A percentile compares a stretch with the other conserved stretches of the same genome.
These are phyloP conservation scores for Bauhinia variegata DNA, from an alignment of 306 rosid genomes.

Conservation along the genomic window DNA sequence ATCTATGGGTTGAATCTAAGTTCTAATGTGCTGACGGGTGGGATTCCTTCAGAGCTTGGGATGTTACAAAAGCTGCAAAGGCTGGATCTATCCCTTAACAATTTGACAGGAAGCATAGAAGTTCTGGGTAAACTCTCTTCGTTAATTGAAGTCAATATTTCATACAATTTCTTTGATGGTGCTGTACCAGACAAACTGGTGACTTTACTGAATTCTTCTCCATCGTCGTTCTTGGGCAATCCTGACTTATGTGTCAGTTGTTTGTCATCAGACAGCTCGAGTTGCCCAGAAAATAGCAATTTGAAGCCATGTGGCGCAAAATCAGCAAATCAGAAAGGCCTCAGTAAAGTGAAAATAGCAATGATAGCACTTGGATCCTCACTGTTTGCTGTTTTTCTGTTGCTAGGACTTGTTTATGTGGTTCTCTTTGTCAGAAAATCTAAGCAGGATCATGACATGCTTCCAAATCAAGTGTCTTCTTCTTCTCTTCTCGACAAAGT, in stretches of 20 bases:
- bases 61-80: slow-evolving; percentile 25
- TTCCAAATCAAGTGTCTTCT: slow-evolving; percentile 34
- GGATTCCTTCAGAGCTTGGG: slow-evolving; percentile 52
- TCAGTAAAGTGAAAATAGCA: slow-evolving; percentile 41
- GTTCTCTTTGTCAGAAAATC: slow-evolving; percentile 23
- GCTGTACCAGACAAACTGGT: slow-evolving; percentile 44
- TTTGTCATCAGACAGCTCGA: slow-evolving; percentile 24
- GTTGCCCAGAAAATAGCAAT: slow-evolving; percentile 36
- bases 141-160: slow-evolving; percentile 42
- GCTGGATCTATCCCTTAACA: slow-evolving; percentile 58
- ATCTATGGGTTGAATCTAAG: slow-evolving; percentile 54
- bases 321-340: slow-evolving; percentile 35
- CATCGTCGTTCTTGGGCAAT: slow-evolving; percentile 52
- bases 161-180: slow-evolving; percentile 57
- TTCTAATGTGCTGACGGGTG: slow-evolving; percentile 51
- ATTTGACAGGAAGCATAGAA: slow-evolving; percentile 50
- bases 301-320: slow-evolving; percentile 41
- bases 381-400: slow-evolving; percentile 29
- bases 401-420: slow-evolving; percentile 35
- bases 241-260: slow-evolving; percentile 49
- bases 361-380: slow-evolving; percentile 50
- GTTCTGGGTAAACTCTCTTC: slow-evolving; percentile 43
- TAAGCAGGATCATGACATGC: slow-evolving; percentile 24
- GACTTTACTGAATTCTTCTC: slow-evolving; percentile 43
- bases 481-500: slow-evolving; percentile 43